phyloP scores from a whole-genome alignment of 805 yeast genomes.

The Komagataella kurtzmanii region DNA sequence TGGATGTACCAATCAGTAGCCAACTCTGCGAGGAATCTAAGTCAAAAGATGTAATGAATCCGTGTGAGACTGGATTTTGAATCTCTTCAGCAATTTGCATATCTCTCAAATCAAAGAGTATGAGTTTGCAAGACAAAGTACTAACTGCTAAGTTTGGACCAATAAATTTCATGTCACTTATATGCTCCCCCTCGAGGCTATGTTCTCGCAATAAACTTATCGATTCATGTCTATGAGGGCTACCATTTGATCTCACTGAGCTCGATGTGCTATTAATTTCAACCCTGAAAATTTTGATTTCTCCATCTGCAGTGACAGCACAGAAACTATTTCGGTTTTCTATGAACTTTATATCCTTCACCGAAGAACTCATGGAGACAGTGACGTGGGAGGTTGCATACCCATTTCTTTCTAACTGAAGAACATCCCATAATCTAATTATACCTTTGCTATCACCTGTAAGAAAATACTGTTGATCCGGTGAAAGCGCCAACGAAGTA shows the following conservation, averaged over 20 bases:
- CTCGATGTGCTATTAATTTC: conserved; percentile 10
- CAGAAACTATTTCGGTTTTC: conserved; percentile 44
- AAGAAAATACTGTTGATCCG: conserved; percentile 51
- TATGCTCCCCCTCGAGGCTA: conserved; percentile 24
- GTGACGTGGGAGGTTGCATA: conserved; percentile 33
- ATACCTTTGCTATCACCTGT: conserved; percentile 70
- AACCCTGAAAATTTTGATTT: conserved; percentile 26
- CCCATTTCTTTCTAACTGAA: conserved; percentile 49
- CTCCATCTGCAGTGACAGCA: conserved; percentile 36
- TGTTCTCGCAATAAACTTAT: conserved; percentile 14
- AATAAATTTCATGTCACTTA: conserved; percentile 15
- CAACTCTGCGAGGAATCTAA: conserved; percentile 42
- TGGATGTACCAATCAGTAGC: conserved; percentile 62
- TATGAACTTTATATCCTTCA: conserved; percentile 38
- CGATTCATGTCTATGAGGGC: not conserved
- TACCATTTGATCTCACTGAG: conserved; percentile 5
- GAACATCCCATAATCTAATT: conserved; percentile 68
- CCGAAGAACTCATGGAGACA: conserved; percentile 31
- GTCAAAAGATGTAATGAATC: conserved; percentile 47
- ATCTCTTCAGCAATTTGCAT: conserved; percentile 30
- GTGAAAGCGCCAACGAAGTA: conserved; percentile 43
- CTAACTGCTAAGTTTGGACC: conserved; percentile 17
- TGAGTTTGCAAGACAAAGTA: conserved; percentile 39
- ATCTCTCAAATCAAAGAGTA: conserved; percentile 43
- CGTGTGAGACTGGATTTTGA: conserved; percentile 49